Base-by-base conservation (phyloP, 495 filamentous ascomycete species). In the Penicillium longicatenatum region DNA sequence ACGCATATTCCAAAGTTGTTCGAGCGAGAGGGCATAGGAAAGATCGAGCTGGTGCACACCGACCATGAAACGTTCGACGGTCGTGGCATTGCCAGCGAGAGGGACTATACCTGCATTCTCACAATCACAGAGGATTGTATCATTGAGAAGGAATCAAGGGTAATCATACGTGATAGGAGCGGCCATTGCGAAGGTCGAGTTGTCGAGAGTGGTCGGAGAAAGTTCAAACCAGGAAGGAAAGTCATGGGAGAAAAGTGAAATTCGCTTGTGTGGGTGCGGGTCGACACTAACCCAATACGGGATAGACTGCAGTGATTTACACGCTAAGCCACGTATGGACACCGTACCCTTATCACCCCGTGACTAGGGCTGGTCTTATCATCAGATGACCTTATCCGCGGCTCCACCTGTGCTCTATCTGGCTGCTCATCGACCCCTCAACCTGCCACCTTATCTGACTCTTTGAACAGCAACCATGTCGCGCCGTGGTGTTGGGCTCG, bases 401-500 rank as follows among this genome's bases (percentile, higher is more conserved):
- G 37, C 16, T 17, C 20, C 50, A 41, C 33, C 42, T 8, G 11
- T 20, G 42, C 11, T 10, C 19, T 17, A 44, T 17, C 21, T 43
- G 26, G 20, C 12, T 51, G n/a, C 17, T 22, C 37, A 19, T 54
- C 29, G 12, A 46, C 24, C 26, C 39, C 31, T 26, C 21, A 37
- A 20, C 20, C 14, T 41, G 16, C 20, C 11, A 11, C 30, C 4
- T 21, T n/a, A 51, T 22, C 31, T 22, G 30, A 29, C 45, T 45
- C 44, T 39, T 26, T 30, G n/a, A 55, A 44, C 43, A 37, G 21
- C 56, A 4, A 64, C 35, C 26, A 83, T 83, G 80, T 73, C 80
- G 43, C 79, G 80, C 51, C 76, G 80, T 71, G 90, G 90, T 57
- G 91, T 96, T 58, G 94, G 94, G 63, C 89, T 98, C 50, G 90